These are phyloP conservation scores for Phyllachora maydis DNA, from an alignment of 2,329 filamentous ascomycete genomes.

Conservation along the genomic window DNA sequence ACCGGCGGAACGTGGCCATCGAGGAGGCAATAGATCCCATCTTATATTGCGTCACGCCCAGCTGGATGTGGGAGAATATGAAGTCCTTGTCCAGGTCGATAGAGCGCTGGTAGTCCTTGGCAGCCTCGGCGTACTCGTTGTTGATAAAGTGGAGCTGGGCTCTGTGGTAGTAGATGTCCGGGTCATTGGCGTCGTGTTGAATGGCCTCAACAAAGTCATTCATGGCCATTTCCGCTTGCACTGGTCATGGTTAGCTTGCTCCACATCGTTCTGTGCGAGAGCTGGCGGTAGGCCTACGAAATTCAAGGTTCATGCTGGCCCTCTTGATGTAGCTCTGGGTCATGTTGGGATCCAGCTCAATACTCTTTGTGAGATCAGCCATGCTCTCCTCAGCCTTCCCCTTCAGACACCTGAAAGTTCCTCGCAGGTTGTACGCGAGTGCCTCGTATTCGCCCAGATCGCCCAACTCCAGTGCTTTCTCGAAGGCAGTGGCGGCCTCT, in stretches of 20 bases:
- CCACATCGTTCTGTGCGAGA: not conserved
- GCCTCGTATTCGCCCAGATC: constrained; percentile 70
- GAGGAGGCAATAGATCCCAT: constrained; percentile 95
- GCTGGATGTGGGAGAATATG: constrained; percentile 98
- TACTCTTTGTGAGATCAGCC: constrained; percentile 74
- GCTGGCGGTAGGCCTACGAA: constrained; percentile 38
- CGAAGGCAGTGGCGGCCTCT: constrained; percentile 68
- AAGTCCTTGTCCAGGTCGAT: constrained; percentile 92
- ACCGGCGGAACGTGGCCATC: constrained; percentile 94
- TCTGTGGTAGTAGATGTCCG: constrained; percentile 97
- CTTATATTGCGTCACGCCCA: constrained; percentile 98
- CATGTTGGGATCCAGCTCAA: constrained; percentile 70
- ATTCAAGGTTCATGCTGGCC: constrained; percentile 91
- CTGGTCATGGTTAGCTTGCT: constrained; percentile 20
- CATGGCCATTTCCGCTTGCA: constrained; percentile 67
- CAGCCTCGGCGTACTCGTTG: constrained; percentile 76
- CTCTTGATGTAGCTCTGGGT: constrained; percentile 98
- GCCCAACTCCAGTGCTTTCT: constrained; percentile 66
- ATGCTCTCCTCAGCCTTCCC: constrained; percentile 74
- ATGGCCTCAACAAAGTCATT: constrained; percentile 76
- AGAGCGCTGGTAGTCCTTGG: constrained; percentile 98
- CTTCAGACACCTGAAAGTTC: constrained; percentile 83
- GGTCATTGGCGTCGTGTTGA: constrained; percentile 68
- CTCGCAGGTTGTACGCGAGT: constrained; percentile 87
- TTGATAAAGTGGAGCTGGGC: constrained; percentile 98